Evolutionary conservation across 2,329 filamentous ascomycete genomes (phyloP).

Genomic region (Nannizziopsis arthrosporioides): DNA sequence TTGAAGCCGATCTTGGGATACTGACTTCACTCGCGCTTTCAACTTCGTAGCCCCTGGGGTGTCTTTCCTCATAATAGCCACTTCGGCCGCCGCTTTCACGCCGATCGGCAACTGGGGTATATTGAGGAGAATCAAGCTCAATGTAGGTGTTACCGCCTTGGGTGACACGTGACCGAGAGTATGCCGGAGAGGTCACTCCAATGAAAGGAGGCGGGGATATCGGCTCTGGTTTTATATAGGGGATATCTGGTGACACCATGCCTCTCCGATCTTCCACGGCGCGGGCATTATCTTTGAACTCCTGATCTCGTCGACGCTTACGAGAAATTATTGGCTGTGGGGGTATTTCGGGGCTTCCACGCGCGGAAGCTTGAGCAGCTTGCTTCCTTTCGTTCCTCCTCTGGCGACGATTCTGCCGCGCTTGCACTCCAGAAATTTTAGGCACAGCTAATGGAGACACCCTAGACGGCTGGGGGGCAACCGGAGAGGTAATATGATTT

Average conservation of each 20-base stretch:
- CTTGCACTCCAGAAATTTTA: conserved; percentile 44
- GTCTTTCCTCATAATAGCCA: conserved; percentile 28
- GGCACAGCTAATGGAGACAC: conserved; percentile 47
- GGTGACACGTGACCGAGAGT: conserved; percentile 26
- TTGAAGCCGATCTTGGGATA: conserved; percentile 30
- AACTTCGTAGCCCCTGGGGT: conserved; percentile 18
- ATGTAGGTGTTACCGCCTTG: conserved; percentile 40
- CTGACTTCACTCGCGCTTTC: conserved; percentile 25
- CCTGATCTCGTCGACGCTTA: conserved; percentile 42
- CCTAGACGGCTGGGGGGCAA: conserved; percentile 65
- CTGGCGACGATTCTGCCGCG: conserved; percentile 39
- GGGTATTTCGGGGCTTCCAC: conserved; percentile 36
- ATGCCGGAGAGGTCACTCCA: conserved; percentile 27
- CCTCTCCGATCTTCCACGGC: conserved; percentile 26
- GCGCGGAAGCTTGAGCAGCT: conserved; percentile 25
- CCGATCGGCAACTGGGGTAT: conserved; percentile 27
- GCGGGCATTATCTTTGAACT: conserved; percentile 26
- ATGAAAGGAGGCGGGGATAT: conserved; percentile 49
- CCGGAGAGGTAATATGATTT: conserved; percentile 59
- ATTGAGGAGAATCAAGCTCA: conserved; percentile 33
- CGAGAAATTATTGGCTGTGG: conserved; percentile 36
- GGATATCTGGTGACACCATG: conserved; percentile 31
- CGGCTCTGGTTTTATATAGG: conserved; percentile 52
- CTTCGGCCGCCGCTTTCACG: conserved; percentile 23
- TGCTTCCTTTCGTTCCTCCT: conserved; percentile 21